A percentile compares a stretch with the other conserved stretches of the same genome.
Conservation (phyloP, 2,329 filamentous ascomycete genomes). For the Pseudogymnoascus sp. region DNA sequence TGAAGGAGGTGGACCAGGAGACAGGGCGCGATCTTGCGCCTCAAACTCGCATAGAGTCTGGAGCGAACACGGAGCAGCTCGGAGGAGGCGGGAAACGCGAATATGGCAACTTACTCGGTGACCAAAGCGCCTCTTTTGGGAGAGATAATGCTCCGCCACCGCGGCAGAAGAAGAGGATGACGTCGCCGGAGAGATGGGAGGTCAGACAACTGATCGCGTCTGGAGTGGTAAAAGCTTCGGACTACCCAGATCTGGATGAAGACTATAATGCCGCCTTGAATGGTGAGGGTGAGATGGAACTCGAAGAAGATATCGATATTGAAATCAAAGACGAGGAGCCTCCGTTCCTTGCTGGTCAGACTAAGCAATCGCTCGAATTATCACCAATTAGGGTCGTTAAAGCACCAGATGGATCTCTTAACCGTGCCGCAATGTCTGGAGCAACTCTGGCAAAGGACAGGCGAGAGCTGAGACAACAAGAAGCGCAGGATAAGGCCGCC, state of each 20-base stretch:
- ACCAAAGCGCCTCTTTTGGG: constrained; percentile 55
- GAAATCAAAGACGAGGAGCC: constrained; percentile 95
- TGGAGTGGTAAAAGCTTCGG: constrained; percentile 82
- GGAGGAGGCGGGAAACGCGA: constrained; percentile 58
- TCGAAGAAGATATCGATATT: constrained; percentile 96
- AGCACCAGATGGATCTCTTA: constrained; percentile 95
- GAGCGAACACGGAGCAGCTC: constrained; percentile 79
- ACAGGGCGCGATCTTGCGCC: constrained; percentile 79
- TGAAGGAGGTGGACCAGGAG: constrained; percentile 94
- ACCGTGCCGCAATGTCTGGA: constrained; percentile 90
- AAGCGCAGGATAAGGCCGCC: constrained; percentile 68
- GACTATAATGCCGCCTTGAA: constrained; percentile 84
- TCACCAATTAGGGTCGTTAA: constrained; percentile 96
- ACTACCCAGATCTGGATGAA: constrained; percentile 91
- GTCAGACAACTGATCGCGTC: constrained; percentile 94
- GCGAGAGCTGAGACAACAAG: constrained; percentile 79
- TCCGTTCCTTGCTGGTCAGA: constrained; percentile 90
- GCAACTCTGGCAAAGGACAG: constrained; percentile 83
- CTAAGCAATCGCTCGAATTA: constrained; percentile 88
- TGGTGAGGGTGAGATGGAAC: constrained; percentile 78
- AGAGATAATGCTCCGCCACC: constrained; percentile 44
- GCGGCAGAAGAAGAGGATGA: constrained; percentile 77
- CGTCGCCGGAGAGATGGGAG: constrained; percentile 94
- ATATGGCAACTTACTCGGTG: constrained; percentile 42
- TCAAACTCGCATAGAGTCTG: constrained; percentile 70